phyloP scores from a whole-genome alignment of 371 early-diverging fungal genomes.

The Actinomortierella ambigua region DNA sequence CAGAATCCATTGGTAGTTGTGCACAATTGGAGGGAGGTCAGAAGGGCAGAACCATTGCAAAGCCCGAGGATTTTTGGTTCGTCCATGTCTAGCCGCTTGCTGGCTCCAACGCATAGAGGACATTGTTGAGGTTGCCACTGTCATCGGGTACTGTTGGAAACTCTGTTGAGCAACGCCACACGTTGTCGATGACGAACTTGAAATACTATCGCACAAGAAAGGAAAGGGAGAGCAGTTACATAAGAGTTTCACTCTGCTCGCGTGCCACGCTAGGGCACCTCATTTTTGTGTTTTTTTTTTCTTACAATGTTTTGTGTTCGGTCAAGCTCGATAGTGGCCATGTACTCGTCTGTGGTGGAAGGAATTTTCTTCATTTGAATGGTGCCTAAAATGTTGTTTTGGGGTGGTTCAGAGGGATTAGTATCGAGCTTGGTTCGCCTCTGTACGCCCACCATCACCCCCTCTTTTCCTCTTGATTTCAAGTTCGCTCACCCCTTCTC shows the following conservation, averaged over 20 bases:
- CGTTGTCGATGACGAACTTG: conserved; percentile 58
- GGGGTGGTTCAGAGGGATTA: not conserved
- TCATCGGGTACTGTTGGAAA: conserved; percentile 33
- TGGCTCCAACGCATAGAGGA: conserved; percentile 23
- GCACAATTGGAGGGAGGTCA: no score
- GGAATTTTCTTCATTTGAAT: conserved; percentile 11
- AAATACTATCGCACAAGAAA: conserved; percentile 22
- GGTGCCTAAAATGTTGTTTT: conserved; percentile 8
- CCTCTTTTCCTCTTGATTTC: no score
- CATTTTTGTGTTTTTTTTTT: no score
- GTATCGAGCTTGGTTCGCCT: no score
- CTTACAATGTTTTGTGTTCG: conserved; percentile 28
- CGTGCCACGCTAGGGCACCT: no score
- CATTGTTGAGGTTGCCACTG: conserved; percentile 48
- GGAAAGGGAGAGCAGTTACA: not conserved
- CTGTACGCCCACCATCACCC: no score
- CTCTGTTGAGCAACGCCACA: conserved; percentile 52
- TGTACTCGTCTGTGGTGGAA: conserved; percentile 20
- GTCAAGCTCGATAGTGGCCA: conserved; percentile 42
- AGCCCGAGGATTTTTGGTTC: no score
- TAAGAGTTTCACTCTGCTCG: no score
- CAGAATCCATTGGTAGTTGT: no score
- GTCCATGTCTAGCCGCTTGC: no score
- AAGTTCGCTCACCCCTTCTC: not conserved
- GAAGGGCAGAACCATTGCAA: no score